Conservation (phyloP, 768 basidiomycete genomes). For the Pleurotus tuber-regium region DNA sequence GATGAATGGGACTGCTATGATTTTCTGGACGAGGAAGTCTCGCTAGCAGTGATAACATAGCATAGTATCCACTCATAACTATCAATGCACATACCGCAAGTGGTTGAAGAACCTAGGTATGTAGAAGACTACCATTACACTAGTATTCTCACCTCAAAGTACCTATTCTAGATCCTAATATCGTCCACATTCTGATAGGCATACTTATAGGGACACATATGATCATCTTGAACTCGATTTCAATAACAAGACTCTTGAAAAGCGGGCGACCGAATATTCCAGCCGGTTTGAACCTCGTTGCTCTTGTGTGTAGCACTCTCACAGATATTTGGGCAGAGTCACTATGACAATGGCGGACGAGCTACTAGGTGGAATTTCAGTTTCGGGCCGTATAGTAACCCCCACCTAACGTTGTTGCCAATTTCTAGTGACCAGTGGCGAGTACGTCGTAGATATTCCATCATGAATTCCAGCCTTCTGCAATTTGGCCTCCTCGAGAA, state of each 20-base stretch:
- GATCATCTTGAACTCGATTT: conserved; percentile 14
- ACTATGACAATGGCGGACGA: conserved; percentile 18
- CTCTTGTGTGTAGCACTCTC: too few species aligned
- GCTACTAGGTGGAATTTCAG: conserved; percentile 13
- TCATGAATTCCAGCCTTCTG: conserved; percentile 17
- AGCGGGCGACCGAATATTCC: conserved; percentile 13
- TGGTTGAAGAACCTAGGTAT: conserved; percentile 3
- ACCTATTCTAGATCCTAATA: conserved; percentile 2
- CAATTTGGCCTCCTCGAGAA: conserved; percentile 15
- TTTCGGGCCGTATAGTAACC: conserved; percentile 15
- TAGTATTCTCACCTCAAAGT: too few species aligned
- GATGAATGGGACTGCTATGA: too few species aligned
- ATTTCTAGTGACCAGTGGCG: conserved; percentile 21
- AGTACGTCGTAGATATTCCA: conserved; percentile 15
- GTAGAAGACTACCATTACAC: background rate
- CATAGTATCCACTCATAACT: too few species aligned
- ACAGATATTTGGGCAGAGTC: too few species aligned
- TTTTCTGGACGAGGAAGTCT: too few species aligned
- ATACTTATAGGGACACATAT: conserved; percentile 10
- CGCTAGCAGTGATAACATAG: too few species aligned
- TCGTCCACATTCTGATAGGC: conserved; percentile 11
- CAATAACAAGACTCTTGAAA: conserved; percentile 15
- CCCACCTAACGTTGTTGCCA: too few species aligned
- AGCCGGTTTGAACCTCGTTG: background rate
- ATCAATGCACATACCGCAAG: conserved; percentile 11